phyloP scores from a whole-genome alignment of 1,284 basidiomycete genomes.

The Ganoderma leucocontextum region DNA sequence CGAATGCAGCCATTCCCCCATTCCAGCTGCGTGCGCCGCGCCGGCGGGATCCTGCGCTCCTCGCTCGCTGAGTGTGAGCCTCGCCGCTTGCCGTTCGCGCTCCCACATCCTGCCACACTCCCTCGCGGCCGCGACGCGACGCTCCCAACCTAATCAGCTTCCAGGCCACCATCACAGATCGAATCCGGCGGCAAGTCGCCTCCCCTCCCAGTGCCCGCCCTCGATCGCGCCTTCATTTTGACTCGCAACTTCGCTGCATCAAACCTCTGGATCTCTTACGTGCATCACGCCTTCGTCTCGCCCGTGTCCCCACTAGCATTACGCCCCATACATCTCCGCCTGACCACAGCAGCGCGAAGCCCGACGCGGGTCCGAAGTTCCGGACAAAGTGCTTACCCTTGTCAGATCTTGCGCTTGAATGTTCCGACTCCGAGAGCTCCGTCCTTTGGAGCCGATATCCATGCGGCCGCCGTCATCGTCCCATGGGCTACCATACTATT shows the following conservation, averaged over 20 bases:
- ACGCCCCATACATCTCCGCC: not conserved
- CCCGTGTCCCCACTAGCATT: not conserved
- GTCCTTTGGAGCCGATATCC: not conserved
- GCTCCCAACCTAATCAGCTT: slow-evolving; percentile 7
- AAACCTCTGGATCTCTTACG: not conserved
- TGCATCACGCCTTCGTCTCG: not conserved
- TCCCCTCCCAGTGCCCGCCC: not conserved
- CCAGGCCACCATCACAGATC: slow-evolving; percentile 1
- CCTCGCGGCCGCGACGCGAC: not conserved
- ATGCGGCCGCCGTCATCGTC: not conserved
- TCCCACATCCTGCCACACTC: slow-evolving; percentile 6
- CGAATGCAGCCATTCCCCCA: not conserved
- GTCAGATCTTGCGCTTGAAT: not conserved
- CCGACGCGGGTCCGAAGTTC: not conserved
- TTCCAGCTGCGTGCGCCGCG: not conserved
- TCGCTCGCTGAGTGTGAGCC: slow-evolving; percentile 8
- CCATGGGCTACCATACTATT: not conserved
- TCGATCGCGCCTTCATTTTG: slow-evolving; percentile 3
- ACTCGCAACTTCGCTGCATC: not conserved
- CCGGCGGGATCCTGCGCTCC: slow-evolving; percentile 1
- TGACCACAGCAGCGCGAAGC: not conserved
- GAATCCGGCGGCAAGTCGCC: not conserved
- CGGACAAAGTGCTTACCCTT: not conserved
- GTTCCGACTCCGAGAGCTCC: not conserved
- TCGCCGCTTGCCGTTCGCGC: slow-evolving; percentile 11